phyloP scores from a whole-genome alignment of 2,329 filamentous ascomycete species.

The Penicillium sp. region DNA sequence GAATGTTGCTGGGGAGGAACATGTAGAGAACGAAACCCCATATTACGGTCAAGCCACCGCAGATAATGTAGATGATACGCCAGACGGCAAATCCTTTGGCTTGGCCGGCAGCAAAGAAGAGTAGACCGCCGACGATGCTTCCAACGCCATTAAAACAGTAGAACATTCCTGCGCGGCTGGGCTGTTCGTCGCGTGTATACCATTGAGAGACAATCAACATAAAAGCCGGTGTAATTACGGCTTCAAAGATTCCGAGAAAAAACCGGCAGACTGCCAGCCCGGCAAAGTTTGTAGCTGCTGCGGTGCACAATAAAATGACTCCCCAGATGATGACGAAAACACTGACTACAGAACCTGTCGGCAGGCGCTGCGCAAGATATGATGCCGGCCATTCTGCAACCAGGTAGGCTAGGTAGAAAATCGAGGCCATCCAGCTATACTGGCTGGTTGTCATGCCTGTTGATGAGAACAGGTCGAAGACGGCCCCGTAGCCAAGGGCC shows the following conservation, averaged over 20 bases:
- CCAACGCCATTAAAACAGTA: constrained; percentile 25
- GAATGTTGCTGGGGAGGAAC: constrained; percentile 43
- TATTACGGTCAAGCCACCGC: constrained; percentile 41
- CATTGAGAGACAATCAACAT: constrained; percentile 56
- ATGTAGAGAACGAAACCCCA: constrained; percentile 40
- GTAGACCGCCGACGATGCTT: constrained; percentile 44
- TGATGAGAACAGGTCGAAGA: constrained; percentile 52
- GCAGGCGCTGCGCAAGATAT: constrained; percentile 44
- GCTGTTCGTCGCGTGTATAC: constrained; percentile 57
- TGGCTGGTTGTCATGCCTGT: constrained; percentile 43
- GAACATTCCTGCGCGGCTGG: constrained; percentile 50
- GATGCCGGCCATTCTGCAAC: constrained; percentile 39
- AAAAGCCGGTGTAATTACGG: constrained; percentile 52
- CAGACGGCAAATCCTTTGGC: constrained; percentile 42
- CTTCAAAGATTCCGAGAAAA: constrained; percentile 54
- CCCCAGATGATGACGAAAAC: constrained; percentile 48
- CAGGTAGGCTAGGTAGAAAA: constrained; percentile 53
- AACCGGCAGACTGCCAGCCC: constrained; percentile 52
- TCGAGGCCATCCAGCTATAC: constrained; percentile 51
- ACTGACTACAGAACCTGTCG: constrained; percentile 48
- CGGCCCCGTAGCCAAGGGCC: constrained; percentile 51
- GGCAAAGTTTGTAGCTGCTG: constrained; percentile 46
- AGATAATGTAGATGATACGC: constrained; percentile 45
- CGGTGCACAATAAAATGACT: constrained; percentile 45
- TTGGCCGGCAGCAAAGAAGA: constrained; percentile 36